Conservation (phyloP, 495 filamentous ascomycete genomes). For the Daldinia decipiens region DNA sequence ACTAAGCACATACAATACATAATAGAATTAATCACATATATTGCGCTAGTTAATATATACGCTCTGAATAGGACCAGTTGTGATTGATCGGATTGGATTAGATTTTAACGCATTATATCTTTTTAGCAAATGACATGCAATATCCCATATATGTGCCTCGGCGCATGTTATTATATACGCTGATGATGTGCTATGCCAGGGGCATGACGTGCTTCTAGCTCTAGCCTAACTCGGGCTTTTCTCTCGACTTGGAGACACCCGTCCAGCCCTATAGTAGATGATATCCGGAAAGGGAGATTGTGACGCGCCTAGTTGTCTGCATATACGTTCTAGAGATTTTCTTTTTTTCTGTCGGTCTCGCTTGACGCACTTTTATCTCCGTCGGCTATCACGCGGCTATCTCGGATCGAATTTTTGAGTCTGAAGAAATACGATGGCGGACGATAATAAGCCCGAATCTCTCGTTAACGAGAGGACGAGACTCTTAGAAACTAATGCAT, state of each 20-base stretch:
- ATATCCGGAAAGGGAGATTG: not conserved
- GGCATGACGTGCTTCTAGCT: conserved; percentile 33
- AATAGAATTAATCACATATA: too few relatives aligned
- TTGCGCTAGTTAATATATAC: too few relatives aligned
- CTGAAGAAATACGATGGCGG: conserved; percentile 8
- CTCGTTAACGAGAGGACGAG: conserved; percentile 28
- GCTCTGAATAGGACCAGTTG: too few relatives aligned
- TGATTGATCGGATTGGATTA: too few relatives aligned
- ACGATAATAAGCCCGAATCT: not conserved
- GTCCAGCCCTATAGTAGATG: not conserved
- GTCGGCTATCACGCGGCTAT: not conserved
- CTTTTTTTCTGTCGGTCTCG: not conserved
- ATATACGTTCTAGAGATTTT: not conserved
- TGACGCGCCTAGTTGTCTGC: not conserved
- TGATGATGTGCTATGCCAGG: conserved; percentile 30
- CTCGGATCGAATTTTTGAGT: not conserved
- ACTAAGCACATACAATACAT: too few relatives aligned
- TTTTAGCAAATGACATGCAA: conserved; percentile 8
- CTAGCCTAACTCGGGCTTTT: not conserved
- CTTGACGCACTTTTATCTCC: not conserved
- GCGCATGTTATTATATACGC: not conserved
- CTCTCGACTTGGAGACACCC: not conserved
- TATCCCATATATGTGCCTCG: not conserved
- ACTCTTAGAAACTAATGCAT: conserved; percentile 10
- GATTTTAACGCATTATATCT: not conserved